Percentiles rank a stretch among this genome's conserved stretches.
These are phyloP conservation scores for Thielaviopsis ethacetica DNA, from an alignment of 2,329 filamentous ascomycete species.

Conservation along the genomic window DNA sequence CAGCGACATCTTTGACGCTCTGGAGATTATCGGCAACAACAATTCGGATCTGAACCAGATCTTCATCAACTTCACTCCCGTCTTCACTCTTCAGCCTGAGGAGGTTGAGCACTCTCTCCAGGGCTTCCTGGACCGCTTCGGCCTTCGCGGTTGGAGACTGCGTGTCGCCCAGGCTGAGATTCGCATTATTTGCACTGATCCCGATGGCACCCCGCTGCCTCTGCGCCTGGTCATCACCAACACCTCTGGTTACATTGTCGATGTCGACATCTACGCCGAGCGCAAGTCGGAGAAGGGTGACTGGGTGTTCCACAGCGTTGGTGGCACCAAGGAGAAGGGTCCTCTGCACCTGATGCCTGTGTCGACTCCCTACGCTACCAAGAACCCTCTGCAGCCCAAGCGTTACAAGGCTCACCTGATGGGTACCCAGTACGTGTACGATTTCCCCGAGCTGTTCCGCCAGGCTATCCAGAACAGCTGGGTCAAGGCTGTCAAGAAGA, in stretches of 20 bases:
- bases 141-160: conserved; percentile 84
- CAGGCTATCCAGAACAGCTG: conserved; percentile 95
- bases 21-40: conserved; percentile 98
- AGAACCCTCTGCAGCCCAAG: conserved; percentile 98
- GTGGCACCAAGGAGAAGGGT: conserved; percentile 85
- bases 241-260: conserved; percentile 93
- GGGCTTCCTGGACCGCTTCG: conserved; percentile 93
- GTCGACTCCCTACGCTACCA: conserved; percentile 84
- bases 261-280: conserved; percentile 95
- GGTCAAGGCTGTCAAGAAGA: conserved; percentile 57
- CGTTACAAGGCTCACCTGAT: conserved; percentile 98
- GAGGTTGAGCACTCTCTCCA: conserved; percentile 88
- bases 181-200: conserved; percentile 93
- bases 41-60: conserved; percentile 99
- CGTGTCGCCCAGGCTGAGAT: conserved; percentile 96
- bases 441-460: conserved; percentile 98
- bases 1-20: conserved; percentile 91
- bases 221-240: conserved; percentile 95
- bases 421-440: conserved; percentile 98
- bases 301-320: conserved; percentile 97
- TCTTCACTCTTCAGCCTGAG: conserved; percentile 78
- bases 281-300: conserved; percentile 96
- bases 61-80: conserved; percentile 98
- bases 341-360: conserved; percentile 88
- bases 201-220: conserved; percentile 66